These are phyloP conservation scores for Aspergillus haitiensis DNA, from an alignment of 495 filamentous ascomycete genomes.

Conservation along the genomic window DNA sequence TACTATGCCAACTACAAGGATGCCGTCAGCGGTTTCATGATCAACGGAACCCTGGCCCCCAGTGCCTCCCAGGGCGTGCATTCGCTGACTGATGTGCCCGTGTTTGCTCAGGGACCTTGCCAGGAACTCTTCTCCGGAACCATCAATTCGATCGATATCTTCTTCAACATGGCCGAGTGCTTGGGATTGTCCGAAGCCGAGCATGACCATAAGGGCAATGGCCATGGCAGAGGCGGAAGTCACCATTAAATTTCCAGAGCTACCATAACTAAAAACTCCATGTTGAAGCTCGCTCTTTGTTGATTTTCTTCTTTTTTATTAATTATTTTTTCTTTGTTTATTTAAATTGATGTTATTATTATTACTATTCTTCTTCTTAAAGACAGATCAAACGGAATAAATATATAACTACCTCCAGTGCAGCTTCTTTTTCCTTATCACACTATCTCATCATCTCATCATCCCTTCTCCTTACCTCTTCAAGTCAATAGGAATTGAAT, in stretches of 20 bases:
- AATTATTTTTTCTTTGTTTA: not conserved
- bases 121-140: conserved; percentile 69
- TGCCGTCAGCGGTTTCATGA: conserved; percentile 59
- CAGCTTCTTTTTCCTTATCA: too few species aligned
- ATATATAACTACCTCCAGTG: too few species aligned
- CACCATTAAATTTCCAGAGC: too few species aligned
- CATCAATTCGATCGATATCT: conserved; percentile 68
- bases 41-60: conserved; percentile 68
- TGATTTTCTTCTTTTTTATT: not conserved
- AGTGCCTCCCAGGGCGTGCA: conserved; percentile 62
- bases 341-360: too few species aligned
- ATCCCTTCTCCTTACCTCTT: too few species aligned
- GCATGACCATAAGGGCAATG: conserved; percentile 1
- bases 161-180: conserved; percentile 70
- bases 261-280: too few species aligned
- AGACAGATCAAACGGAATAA: too few species aligned
- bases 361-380: too few species aligned
- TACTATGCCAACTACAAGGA: conserved; percentile 63
- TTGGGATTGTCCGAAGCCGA: conserved; percentile 54
- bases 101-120: conserved; percentile 71
- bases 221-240: not conserved
- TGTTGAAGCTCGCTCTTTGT: not conserved
- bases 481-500: too few species aligned
- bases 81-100: conserved; percentile 71
- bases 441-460: too few species aligned